A percentile compares a stretch with the other conserved stretches of the same genome.
phyloP scores from a whole-genome alignment of 495 filamentous ascomycete species.

The Xylaria castorea region DNA sequence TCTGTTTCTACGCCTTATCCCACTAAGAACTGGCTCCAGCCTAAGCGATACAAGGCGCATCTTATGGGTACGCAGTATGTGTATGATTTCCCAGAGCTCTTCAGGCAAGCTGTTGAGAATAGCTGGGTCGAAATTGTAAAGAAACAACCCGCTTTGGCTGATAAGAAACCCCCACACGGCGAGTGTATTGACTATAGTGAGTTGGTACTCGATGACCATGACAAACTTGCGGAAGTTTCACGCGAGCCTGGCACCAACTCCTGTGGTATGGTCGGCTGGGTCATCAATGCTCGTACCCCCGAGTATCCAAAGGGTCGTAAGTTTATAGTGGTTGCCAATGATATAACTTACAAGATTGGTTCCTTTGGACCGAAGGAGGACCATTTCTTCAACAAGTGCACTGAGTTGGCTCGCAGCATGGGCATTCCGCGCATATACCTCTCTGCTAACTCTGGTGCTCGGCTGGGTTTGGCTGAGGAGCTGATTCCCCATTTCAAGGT shows the following conservation, averaged over 20 bases:
- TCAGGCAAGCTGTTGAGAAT: slow-evolving; percentile 97
- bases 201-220: slow-evolving; percentile 90
- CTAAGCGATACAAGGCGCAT: slow-evolving; percentile 98
- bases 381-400: slow-evolving; percentile 98
- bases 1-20: slow-evolving; percentile 92
- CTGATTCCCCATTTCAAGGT: slow-evolving; percentile 95
- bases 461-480: slow-evolving; percentile 96
- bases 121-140: slow-evolving; percentile 79
- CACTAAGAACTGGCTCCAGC: slow-evolving; percentile 98
- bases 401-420: slow-evolving; percentile 88
- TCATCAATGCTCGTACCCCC: slow-evolving; percentile 95
- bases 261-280: slow-evolving; percentile 98
- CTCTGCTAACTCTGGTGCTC: slow-evolving; percentile 99
- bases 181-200: slow-evolving; percentile 97
- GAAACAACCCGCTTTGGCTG: slow-evolving; percentile 72
- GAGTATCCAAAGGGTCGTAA: slow-evolving; percentile 92
- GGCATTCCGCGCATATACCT: slow-evolving; percentile 97
- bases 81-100: slow-evolving; percentile 99
- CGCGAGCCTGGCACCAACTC: slow-evolving; percentile 94
- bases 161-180: slow-evolving; percentile 81
- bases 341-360: slow-evolving; percentile 98
- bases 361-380: slow-evolving; percentile 97
- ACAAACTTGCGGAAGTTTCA: slow-evolving; percentile 88
- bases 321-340: slow-evolving; percentile 97
- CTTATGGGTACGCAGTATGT: slow-evolving; percentile 99